Percentiles rank a stretch among this genome's conserved stretches.
Evolutionary conservation across 345 rosid genomes (phyloP).

Genomic region (Toxicodendron radicans): DNA sequence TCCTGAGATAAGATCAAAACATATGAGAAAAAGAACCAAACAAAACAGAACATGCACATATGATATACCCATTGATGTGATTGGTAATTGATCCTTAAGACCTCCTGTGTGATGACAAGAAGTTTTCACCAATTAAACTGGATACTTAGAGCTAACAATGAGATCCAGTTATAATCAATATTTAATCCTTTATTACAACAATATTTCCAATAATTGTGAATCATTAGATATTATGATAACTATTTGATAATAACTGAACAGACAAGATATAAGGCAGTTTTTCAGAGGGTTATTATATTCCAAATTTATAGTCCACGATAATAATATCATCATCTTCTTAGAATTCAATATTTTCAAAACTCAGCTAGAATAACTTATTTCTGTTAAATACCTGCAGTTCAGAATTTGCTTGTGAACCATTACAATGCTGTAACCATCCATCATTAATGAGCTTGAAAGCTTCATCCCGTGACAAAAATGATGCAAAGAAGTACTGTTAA

Average conservation of each 20-base stretch:
- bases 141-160: neutral
- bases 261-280: neutral
- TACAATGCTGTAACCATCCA: conserved; percentile 53
- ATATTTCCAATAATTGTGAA: neutral
- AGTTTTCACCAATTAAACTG: too few relatives aligned
- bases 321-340: neutral
- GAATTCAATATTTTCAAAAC: neutral
- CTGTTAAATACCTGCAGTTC: conserved; percentile 53
- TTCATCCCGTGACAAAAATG: conserved; percentile 73
- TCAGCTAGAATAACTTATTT: neutral
- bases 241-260: neutral
- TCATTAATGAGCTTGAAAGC: conserved; percentile 61
- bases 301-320: neutral
- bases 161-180: neutral
- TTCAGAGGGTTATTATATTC: neutral
- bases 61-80: neutral
- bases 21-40: neutral
- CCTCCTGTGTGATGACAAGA: neutral
- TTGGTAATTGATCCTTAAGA: neutral
- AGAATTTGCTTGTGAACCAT: conserved; percentile 26
- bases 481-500: conserved; percentile 68
- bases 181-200: neutral
- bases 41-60: neutral
- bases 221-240: neutral
- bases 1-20: conserved; percentile 42